Conservation (phyloP, 306 rosid species). For the Ormosia semicastrata region DNA sequence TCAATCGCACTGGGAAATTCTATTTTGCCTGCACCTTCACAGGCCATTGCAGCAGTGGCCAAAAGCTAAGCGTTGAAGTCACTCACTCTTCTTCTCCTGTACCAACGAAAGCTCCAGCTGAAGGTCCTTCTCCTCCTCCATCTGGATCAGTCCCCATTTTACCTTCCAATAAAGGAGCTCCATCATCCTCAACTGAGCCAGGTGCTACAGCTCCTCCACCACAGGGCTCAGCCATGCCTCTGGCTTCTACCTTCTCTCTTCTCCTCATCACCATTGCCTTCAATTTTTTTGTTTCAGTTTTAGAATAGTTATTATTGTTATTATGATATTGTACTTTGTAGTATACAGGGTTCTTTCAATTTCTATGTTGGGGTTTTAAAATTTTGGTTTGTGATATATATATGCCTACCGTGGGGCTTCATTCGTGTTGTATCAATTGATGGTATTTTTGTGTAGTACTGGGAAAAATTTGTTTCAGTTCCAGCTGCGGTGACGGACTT, state of each 20-base stretch:
- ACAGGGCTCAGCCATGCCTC: constrained; percentile 20
- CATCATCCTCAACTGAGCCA: neutral
- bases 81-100: neutral
- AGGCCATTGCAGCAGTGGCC: constrained; percentile 50
- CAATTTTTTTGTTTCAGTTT: constrained; percentile 8
- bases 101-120: neutral
- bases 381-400: neutral
- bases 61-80: constrained; percentile 46
- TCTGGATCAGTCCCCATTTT: too few relatives aligned
- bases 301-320: neutral
- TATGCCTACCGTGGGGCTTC: neutral
- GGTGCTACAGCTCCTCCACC: constrained; percentile 22
- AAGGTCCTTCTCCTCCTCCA: constrained; percentile 22
- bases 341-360: neutral
- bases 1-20: neutral
- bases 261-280: constrained; percentile 19
- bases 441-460: neutral
- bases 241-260: constrained; percentile 18
- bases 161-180: too few relatives aligned
- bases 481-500: neutral
- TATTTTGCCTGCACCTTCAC: constrained; percentile 38
- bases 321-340: neutral
- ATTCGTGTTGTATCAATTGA: neutral
- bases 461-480: neutral
- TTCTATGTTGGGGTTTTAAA: neutral